Evolutionary conservation across 192 early-diverging fungal genomes (phyloP).

Genomic region (Coemansia umbellata): DNA sequence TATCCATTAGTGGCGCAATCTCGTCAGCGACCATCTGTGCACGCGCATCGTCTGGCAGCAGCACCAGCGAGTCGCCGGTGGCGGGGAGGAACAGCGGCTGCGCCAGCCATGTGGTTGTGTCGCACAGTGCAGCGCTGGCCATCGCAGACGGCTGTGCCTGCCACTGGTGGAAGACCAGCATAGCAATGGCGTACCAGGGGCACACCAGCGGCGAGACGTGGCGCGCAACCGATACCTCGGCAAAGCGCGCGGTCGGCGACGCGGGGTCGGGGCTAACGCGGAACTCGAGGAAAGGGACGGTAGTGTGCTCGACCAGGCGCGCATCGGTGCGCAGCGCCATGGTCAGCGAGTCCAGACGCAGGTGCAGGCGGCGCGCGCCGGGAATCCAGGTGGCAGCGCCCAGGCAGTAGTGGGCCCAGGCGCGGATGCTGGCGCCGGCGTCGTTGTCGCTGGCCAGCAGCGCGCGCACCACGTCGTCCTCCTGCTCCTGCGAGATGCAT

Average conservation of each 20-base stretch:
- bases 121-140: conserved; percentile 36
- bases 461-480: conserved; percentile 31
- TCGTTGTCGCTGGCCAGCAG: conserved; percentile 25
- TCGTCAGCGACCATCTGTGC: conserved; percentile 49
- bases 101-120: conserved; percentile 30
- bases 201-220: conserved; percentile 37
- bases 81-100: conserved; percentile 46
- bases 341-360: conserved; percentile 46
- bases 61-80: conserved; percentile 43
- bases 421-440: conserved; percentile 27
- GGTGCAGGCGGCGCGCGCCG: conserved; percentile 39
- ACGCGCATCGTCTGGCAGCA: conserved; percentile 47
- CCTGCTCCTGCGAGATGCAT: conserved; percentile 28
- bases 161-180: conserved; percentile 47
- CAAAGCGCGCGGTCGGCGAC: conserved; percentile 34
- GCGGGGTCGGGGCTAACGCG: conserved; percentile 44
- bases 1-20: conserved; percentile 33
- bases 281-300: conserved; percentile 50
- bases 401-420: conserved; percentile 50
- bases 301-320: conserved; percentile 51
- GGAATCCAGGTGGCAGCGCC: conserved; percentile 49
- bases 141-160: conserved; percentile 45
- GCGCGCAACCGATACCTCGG: conserved; percentile 45
- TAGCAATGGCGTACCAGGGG: conserved; percentile 41
- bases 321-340: conserved; percentile 44